Percentiles rank a stretch among this genome's conserved stretches.
Conservation (phyloP, 495 filamentous ascomycete genomes). For the Ramalina intermedia region DNA sequence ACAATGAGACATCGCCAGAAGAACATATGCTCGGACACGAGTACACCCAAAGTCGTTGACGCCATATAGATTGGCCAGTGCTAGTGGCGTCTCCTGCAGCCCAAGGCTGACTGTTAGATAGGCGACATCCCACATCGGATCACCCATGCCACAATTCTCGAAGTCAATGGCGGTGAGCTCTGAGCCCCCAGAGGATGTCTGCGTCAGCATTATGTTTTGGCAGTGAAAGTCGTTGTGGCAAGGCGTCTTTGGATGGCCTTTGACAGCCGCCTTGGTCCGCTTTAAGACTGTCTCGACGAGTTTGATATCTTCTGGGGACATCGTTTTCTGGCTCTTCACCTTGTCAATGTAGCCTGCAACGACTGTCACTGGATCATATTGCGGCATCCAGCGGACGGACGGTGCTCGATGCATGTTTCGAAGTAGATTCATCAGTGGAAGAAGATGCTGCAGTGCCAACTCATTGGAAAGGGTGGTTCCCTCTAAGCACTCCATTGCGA, state of each 20-base stretch:
- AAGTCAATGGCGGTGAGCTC: conserved; percentile 4
- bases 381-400: not conserved
- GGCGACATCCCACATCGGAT: conserved; percentile 11
- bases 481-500: conserved; percentile 3
- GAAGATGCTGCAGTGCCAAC: not conserved
- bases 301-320: not conserved
- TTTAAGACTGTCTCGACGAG: not conserved
- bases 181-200: not conserved
- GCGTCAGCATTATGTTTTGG: not conserved
- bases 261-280: not conserved
- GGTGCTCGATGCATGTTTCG: not conserved
- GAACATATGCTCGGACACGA: not conserved
- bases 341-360: not conserved
- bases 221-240: conserved; percentile 10
- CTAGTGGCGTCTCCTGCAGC: not conserved
- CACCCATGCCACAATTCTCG: conserved; percentile 3
- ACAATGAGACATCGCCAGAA: conserved; percentile 3
- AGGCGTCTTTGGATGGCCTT: not conserved
- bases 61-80: not conserved
- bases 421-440: not conserved
- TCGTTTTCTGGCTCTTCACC: not conserved
- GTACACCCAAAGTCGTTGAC: not conserved
- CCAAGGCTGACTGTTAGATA: conserved; percentile 5
- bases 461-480: not conserved
- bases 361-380: conserved; percentile 1